Evolutionary conservation across 192 early-diverging fungal species (phyloP).

Genomic region (Umbelopsis isabellina): DNA sequence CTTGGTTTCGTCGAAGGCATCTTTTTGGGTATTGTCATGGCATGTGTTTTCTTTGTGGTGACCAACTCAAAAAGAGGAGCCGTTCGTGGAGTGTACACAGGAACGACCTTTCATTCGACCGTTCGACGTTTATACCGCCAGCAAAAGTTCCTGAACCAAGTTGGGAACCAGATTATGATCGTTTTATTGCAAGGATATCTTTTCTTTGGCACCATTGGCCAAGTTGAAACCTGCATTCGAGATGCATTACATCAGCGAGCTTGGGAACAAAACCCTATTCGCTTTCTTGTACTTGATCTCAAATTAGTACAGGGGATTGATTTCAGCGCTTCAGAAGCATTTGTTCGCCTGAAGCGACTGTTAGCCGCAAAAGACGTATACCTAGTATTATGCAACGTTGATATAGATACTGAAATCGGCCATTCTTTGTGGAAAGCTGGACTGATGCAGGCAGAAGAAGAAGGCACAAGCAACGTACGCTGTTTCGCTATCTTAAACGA

Average conservation of each 20-base stretch:
- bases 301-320: conserved; percentile 84
- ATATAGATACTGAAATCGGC: conserved; percentile 66
- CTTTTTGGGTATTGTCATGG: conserved; percentile 88
- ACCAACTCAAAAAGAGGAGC: conserved; percentile 67
- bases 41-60: conserved; percentile 94
- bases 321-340: conserved; percentile 89
- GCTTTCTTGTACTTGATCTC: conserved; percentile 91
- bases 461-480: conserved; percentile 54
- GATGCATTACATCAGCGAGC: conserved; percentile 62
- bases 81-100: conserved; percentile 69
- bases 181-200: conserved; percentile 93
- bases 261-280: conserved; percentile 74
- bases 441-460: conserved; percentile 48
- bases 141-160: conserved; percentile 82
- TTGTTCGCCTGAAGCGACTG: conserved; percentile 81
- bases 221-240: conserved; percentile 75
- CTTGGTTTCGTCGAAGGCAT: conserved; percentile 98
- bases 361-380: conserved; percentile 71
- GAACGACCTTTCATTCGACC: conserved; percentile 75
- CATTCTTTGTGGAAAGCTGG: conserved; percentile 67
- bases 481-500: conserved; percentile 83
- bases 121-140: conserved; percentile 89
- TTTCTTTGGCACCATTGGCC: conserved; percentile 95
- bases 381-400: conserved; percentile 81
- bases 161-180: conserved; percentile 84